Conservation (phyloP, 495 filamentous ascomycete species). For the Lasiosphaeria hispida region DNA sequence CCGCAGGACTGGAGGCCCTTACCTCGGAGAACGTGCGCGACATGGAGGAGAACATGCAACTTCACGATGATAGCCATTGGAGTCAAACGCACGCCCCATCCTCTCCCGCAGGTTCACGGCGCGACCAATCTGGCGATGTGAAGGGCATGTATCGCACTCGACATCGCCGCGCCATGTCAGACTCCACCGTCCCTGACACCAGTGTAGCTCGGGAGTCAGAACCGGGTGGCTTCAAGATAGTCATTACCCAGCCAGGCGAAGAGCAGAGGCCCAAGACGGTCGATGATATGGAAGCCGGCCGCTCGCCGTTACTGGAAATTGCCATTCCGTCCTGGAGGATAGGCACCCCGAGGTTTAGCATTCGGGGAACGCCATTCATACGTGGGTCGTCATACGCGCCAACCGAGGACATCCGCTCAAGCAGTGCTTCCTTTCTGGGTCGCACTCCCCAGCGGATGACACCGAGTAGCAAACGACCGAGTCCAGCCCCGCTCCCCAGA, state of each 20-base stretch:
- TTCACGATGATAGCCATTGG: conserved; percentile 40
- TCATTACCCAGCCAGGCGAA: conserved; percentile 73
- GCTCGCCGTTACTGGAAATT: conserved; percentile 64
- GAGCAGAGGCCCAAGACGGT: conserved; percentile 61
- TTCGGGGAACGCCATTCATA: conserved; percentile 73
- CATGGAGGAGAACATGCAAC: conserved; percentile 29
- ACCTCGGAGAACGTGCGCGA: conserved; percentile 37
- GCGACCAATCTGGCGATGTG: conserved; percentile 28
- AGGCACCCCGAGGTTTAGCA: conserved; percentile 78
- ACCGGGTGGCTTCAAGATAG: conserved; percentile 72
- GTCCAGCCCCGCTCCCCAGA: conserved; percentile 30
- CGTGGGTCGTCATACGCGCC: conserved; percentile 68
- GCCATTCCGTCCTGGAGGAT: conserved; percentile 85
- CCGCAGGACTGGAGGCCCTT: conserved; percentile 51
- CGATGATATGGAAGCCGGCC: conserved; percentile 49
- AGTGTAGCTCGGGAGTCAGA: conserved; percentile 53
- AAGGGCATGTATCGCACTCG: conserved; percentile 34
- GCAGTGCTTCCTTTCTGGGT: conserved; percentile 41
- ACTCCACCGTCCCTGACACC: conserved; percentile 46
- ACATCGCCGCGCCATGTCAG: conserved; percentile 49
- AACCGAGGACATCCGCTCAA: conserved; percentile 48
- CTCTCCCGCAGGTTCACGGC: conserved; percentile 25
- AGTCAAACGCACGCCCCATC: conserved; percentile 39
- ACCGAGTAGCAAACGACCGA: conserved; percentile 25
- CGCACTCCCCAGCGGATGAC: conserved; percentile 22